Conservation (phyloP, 257 asterid species). For the Lithospermum erythrorhizon region DNA sequence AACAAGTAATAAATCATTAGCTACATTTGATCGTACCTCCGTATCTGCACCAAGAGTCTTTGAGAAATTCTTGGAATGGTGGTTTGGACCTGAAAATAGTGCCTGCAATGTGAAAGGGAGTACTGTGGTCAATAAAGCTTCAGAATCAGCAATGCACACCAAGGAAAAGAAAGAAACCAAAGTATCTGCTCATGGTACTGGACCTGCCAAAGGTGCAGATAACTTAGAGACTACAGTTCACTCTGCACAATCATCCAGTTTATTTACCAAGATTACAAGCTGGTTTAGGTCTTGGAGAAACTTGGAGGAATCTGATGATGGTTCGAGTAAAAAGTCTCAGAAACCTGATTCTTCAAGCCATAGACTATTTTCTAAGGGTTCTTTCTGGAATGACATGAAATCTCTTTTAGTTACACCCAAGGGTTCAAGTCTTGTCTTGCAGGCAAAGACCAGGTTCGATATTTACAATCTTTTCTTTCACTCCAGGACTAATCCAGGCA, state of each 20-base stretch:
- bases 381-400: slow-evolving; percentile 63
- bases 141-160: slow-evolving; percentile 15
- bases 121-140: slow-evolving; percentile 3
- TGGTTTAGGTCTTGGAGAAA: slow-evolving; percentile 39
- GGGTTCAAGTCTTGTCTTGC: slow-evolving; percentile 34
- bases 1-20: slow-evolving; percentile 11
- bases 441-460: slow-evolving; percentile 55
- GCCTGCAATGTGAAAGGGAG: slow-evolving; percentile 4
- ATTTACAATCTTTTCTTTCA: slow-evolving; percentile 3
- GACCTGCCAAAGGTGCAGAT: slow-evolving; percentile 10
- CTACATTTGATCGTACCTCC: slow-evolving; percentile 17
- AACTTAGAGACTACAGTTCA: slow-evolving; percentile 12
- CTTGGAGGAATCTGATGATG: slow-evolving; percentile 16
- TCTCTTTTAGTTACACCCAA: slow-evolving; percentile 36
- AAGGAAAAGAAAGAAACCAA: slow-evolving; percentile 14
- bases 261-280: slow-evolving; percentile 17
- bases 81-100: slow-evolving; percentile 34
- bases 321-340: slow-evolving; percentile 16
- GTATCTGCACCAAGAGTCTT: slow-evolving; percentile 33
- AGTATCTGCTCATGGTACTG: slow-evolving; percentile 15
- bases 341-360: slow-evolving; percentile 16
- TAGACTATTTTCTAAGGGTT: slow-evolving; percentile 33
- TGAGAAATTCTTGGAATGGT: slow-evolving; percentile 36
- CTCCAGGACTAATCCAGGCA: background rate
- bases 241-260: slow-evolving; percentile 18